Evolutionary conservation across 140 eudicot species (phyloP).

Genomic region (Ambrosia hybrid): DNA sequence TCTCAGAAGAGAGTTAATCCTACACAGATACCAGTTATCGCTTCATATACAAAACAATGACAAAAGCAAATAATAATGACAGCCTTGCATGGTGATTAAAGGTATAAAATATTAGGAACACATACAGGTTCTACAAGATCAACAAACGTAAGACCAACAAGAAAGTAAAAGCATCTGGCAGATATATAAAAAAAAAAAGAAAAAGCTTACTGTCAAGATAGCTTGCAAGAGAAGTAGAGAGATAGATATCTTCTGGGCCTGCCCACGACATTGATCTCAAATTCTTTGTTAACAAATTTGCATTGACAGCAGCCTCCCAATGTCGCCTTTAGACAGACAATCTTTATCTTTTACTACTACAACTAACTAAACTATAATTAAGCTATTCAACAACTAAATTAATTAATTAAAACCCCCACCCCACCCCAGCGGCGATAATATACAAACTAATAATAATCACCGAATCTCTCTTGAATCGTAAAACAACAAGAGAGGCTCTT

Average conservation of each 20-base stretch:
- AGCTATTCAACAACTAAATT: no score
- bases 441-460: neutral
- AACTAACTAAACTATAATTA: no score
- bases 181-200: neutral
- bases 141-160: neutral
- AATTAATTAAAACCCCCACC: no score
- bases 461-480: neutral
- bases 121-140: neutral
- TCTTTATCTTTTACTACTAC: no score
- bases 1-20: neutral
- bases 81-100: neutral
- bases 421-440: neutral
- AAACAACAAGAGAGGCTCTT: neutral
- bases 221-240: slow-evolving; percentile 91
- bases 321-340: no score
- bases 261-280: slow-evolving; percentile 86
- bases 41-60: neutral
- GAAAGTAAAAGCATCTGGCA: no score
- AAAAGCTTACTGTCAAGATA: slow-evolving; percentile 85
- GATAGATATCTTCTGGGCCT: slow-evolving; percentile 81
- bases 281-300: neutral
- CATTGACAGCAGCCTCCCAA: no score
- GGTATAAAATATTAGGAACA: neutral
- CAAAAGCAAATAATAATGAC: neutral
- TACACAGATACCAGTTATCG: neutral